Base-by-base conservation (phyloP, 495 filamentous ascomycete species). In the Parachaetomium inaequale region DNA sequence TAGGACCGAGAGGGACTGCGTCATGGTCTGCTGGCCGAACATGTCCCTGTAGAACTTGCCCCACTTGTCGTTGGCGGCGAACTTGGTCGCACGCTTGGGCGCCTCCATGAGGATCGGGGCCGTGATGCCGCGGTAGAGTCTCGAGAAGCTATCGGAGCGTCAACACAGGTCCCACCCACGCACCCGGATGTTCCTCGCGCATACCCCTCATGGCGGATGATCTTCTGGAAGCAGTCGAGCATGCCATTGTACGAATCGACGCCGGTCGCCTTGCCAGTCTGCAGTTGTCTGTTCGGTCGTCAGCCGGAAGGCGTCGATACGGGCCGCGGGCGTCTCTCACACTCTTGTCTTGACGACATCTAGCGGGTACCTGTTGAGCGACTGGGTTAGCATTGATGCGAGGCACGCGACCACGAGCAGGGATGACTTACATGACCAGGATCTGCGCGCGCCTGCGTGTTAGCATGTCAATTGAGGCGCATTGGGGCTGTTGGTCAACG, bases 21-120 rank as follows among this genome's bases (percentile, higher is more conserved):
- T 97, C 86, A 96, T 94, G 78, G 96, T 88, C 49, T 85, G 75
- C 32, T 85, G 81, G 57, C 89, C 90, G 75, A 98, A 98, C 42
- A 86, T 70, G 58, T 85, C 85, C 59, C 89, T 89, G 81, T 94
- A 98, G 76, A 96, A 84, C 74, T 87, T 84, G 64, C 94, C 94
- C 94, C 94, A 98, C 74, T 92, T 88, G 73, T 98, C 95, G 76
- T 98, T 98, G 73, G 94, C 95, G 54, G 94, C 93, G 78, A 98
- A 98, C 76, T 98, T 98, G 77, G 90, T 96, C 10, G 94, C 94
- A 74, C 94, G 87, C 85, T 98, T 98, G 59, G 94, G 94, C 19
- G 94, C 94, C 78, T 98, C 94, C 94, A 98, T 98, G 64, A 97
- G 79, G 66, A 98, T 98, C 23, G 94, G 94, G 15, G 95, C 93